A percentile compares a stretch with the other conserved stretches of the same genome.
These are phyloP conservation scores for Leucogyrophana mollusca DNA, from an alignment of 768 basidiomycete genomes.

Conservation along the genomic window DNA sequence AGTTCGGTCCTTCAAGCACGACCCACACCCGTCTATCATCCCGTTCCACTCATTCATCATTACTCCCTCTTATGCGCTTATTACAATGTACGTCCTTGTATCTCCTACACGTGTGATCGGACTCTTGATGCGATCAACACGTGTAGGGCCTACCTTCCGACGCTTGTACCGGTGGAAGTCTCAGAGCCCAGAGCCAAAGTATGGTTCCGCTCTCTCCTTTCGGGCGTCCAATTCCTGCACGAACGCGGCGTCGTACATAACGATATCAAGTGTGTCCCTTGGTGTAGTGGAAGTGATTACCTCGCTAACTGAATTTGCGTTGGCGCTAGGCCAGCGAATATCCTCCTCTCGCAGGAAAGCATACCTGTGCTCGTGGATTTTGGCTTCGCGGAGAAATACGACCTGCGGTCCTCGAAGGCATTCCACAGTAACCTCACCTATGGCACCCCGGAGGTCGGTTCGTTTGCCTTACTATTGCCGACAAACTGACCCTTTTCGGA, in stretches of 20 bases:
- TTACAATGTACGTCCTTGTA: conserved; percentile 72
- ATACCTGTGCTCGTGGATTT: conserved; percentile 93
- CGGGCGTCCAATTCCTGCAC: conserved; percentile 83
- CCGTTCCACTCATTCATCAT: conserved; percentile 93
- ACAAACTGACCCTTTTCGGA: background rate
- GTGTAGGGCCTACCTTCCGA: conserved; percentile 81
- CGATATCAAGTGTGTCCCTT: conserved; percentile 77
- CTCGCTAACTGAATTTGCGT: conserved; percentile 1
- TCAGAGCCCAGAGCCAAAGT: conserved; percentile 71
- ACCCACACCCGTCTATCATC: conserved; percentile 90
- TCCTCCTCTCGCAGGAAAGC: conserved; percentile 75
- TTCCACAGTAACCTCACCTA: conserved; percentile 84
- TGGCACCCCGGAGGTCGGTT: conserved; percentile 84
- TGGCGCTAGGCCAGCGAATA: conserved; percentile 78
- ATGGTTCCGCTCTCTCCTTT: conserved; percentile 83
- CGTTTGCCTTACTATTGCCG: background rate
- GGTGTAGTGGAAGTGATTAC: background rate
- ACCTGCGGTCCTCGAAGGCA: conserved; percentile 56
- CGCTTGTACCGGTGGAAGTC: conserved; percentile 85
- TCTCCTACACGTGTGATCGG: conserved; percentile 4
- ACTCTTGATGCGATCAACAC: conserved; percentile 5
- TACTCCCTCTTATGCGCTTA: conserved; percentile 85
- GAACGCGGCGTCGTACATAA: conserved; percentile 85
- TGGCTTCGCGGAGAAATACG: conserved; percentile 91
- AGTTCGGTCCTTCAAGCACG: conserved; percentile 76